Percentiles rank a stretch among this genome's conserved stretches.
phyloP scores from a whole-genome alignment of 148 eudicot species.

The Rhododendron mucronatum region DNA sequence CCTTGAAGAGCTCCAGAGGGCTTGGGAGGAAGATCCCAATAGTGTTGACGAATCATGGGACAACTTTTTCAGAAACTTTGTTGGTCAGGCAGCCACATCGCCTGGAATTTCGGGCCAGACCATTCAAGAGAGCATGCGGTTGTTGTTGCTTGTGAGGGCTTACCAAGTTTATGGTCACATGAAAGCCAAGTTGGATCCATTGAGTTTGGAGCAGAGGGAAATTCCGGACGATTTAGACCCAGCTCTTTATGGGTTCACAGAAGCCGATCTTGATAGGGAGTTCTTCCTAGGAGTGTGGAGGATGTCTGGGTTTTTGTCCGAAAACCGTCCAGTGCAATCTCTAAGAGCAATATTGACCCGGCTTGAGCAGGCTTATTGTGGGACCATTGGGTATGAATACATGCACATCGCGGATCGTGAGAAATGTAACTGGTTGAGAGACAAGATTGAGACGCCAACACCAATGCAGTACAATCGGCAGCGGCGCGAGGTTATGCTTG shows the following conservation, averaged over 20 bases:
- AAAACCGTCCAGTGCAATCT: slow-evolving; percentile 89
- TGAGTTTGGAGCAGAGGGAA: slow-evolving; percentile 52
- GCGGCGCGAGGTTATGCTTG: background rate
- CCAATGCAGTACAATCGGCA: background rate
- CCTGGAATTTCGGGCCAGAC: slow-evolving; percentile 91
- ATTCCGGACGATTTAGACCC: slow-evolving; percentile 73
- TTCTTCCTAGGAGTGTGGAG: slow-evolving; percentile 91
- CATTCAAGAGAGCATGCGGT: slow-evolving; percentile 87
- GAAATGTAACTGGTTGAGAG: background rate
- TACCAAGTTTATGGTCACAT: slow-evolving; percentile 92
- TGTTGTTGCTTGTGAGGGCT: slow-evolving; percentile 76
- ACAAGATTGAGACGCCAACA: background rate
- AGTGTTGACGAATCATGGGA: slow-evolving; percentile 99
- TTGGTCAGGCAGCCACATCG: slow-evolving; percentile 72
- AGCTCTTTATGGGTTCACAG: slow-evolving; percentile 69
- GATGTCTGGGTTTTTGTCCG: slow-evolving; percentile 90
- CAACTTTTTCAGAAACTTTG: slow-evolving; percentile 85
- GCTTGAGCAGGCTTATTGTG: slow-evolving; percentile 95
- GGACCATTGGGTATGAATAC: slow-evolving; percentile 82
- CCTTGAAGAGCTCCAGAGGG: slow-evolving; percentile 86
- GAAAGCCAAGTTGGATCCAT: slow-evolving; percentile 83
- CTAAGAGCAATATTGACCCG: slow-evolving; percentile 80
- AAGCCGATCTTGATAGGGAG: slow-evolving; percentile 86
- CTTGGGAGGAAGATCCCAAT: slow-evolving; percentile 90
- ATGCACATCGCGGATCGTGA: background rate